Evolutionary conservation across 2,329 filamentous ascomycete species (phyloP).

Genomic region (Fusarium fracticaudum): DNA sequence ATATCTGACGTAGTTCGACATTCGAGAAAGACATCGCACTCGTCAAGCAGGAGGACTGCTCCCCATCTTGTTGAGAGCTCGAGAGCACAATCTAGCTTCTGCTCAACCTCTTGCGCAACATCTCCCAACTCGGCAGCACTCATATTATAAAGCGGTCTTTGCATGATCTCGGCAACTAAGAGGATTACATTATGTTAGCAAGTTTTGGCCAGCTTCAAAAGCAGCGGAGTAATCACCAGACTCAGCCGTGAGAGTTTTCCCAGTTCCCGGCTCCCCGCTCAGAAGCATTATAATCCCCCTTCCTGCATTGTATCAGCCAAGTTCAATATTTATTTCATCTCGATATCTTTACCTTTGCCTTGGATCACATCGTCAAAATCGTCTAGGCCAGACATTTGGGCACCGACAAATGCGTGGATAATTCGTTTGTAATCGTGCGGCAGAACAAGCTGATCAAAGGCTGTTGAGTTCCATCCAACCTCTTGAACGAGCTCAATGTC

Average conservation of each 20-base stretch:
- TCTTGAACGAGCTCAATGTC: conserved; percentile 1
- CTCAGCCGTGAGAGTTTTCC: conserved; percentile 16
- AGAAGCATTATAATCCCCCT: conserved; percentile 13
- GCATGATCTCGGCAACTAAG: conserved; percentile 17
- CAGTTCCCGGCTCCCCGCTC: conserved; percentile 12
- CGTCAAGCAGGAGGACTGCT: conserved; percentile 8
- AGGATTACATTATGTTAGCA: not conserved
- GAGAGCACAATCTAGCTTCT: not conserved
- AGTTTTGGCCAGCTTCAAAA: fast-evolving
- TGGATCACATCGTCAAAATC: conserved; percentile 7
- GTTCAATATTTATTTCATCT: not conserved
- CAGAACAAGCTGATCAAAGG: conserved; percentile 13
- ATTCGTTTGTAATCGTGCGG: conserved; percentile 10
- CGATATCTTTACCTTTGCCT: not conserved
- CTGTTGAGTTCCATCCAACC: not conserved
- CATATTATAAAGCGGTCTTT: conserved; percentile 8
- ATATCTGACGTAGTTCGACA: not conserved
- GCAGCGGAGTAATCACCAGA: not conserved
- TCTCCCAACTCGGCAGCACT: conserved; percentile 11
- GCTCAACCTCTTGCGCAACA: not conserved
- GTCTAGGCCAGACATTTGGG: conserved; percentile 9
- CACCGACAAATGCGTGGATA: conserved; percentile 6
- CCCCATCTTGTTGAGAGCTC: conserved; percentile 19
- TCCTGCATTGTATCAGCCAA: not conserved
- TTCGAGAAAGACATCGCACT: conserved; percentile 18